These are phyloP conservation scores for Fonsecaea pugnacius DNA, from an alignment of 2,329 filamentous ascomycete genomes.

Conservation along the genomic window DNA sequence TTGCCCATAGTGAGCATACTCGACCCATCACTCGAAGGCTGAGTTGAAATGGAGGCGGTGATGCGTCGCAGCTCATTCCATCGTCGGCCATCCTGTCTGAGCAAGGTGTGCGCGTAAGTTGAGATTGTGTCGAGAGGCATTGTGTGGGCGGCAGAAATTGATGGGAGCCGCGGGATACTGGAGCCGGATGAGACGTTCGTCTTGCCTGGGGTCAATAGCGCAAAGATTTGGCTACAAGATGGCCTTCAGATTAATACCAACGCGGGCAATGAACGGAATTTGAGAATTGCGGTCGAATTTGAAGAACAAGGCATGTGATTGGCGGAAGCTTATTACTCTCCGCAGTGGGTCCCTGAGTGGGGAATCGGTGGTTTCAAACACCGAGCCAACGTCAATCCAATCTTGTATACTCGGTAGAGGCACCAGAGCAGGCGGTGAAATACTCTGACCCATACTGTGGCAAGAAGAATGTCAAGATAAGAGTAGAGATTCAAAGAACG, in stretches of 20 bases:
- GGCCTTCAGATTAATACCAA: background rate
- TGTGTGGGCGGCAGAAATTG: conserved; percentile 30
- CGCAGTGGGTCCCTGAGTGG: background rate
- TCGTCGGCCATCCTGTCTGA: conserved; percentile 80
- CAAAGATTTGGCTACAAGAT: background rate
- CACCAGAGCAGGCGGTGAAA: background rate
- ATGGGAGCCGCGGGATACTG: background rate
- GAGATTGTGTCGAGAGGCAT: conserved; percentile 97
- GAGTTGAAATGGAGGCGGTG: conserved; percentile 86
- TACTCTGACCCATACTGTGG: no score
- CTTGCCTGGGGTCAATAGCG: background rate
- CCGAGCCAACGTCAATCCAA: background rate
- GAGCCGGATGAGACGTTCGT: background rate
- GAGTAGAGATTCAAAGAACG: no score
- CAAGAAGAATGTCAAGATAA: no score
- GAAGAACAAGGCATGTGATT: background rate
- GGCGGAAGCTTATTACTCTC: background rate
- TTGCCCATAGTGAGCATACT: conserved; percentile 97
- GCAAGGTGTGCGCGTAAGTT: conserved; percentile 82
- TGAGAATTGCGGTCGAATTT: background rate
- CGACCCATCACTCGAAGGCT: conserved; percentile 88
- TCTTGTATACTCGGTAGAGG: background rate
- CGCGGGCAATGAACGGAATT: background rate
- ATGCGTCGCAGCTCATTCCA: conserved; percentile 97
- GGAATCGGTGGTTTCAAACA: background rate